Conservation (phyloP, 192 early-diverging fungal genomes). For the Rhizophagus clarus region DNA sequence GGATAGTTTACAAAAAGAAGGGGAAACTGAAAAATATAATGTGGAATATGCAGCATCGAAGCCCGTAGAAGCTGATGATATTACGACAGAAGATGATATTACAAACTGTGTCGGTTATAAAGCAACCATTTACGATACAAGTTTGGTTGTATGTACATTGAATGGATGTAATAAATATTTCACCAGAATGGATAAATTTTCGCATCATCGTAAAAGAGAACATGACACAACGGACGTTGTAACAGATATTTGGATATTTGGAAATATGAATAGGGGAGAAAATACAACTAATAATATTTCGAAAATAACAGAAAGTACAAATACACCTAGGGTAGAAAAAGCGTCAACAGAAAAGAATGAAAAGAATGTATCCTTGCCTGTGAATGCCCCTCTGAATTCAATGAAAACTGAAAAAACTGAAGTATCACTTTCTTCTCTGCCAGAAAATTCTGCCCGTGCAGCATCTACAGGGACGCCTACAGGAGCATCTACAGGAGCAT, state of each 20-base stretch:
- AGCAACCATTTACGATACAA: constrained; percentile 32
- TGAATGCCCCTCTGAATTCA: background rate
- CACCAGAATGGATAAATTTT: constrained; percentile 29
- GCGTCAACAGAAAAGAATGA: background rate
- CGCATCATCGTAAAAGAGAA: constrained; percentile 24
- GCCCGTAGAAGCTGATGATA: constrained; percentile 16
- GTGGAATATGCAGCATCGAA: constrained; percentile 22
- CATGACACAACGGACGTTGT: constrained; percentile 27
- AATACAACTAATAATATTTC: background rate
- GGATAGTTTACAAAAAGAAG: constrained; percentile 2
- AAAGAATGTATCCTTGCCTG: background rate
- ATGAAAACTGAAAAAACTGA: constrained; percentile 6
- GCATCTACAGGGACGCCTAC: background rate
- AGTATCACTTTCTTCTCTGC: background rate
- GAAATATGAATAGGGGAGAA: constrained; percentile 34
- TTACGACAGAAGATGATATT: constrained; percentile 27
- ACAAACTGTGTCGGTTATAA: constrained; percentile 32
- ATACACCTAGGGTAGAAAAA: background rate
- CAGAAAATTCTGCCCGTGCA: background rate
- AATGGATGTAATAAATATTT: constrained; percentile 32
- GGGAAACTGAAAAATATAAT: background rate
- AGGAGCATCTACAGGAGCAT: background rate
- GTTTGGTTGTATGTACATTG: constrained; percentile 31
- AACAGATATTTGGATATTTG: constrained; percentile 32
- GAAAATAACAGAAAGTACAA: background rate